Percentiles rank a stretch among this genome's conserved stretches.
Evolutionary conservation across 768 basidiomycete species (phyloP).

Genomic region (Nevesoporus exiguus): DNA sequence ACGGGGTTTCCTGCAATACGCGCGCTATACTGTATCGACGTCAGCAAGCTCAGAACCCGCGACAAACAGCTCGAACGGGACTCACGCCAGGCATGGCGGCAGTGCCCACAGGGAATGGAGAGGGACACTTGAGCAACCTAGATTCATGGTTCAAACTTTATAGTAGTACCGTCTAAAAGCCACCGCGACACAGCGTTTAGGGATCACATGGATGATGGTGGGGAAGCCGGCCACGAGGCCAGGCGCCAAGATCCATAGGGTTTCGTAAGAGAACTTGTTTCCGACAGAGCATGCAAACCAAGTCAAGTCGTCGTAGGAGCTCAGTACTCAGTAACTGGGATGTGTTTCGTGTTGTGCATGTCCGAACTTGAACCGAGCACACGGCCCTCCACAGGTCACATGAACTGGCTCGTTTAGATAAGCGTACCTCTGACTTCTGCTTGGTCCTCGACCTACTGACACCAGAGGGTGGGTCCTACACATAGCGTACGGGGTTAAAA

Average conservation of each 20-base stretch:
- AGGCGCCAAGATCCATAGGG: conserved; percentile 1
- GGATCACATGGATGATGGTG: conserved; percentile 6
- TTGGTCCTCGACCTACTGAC: too few relatives aligned
- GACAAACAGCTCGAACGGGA: neutral
- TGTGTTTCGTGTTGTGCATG: neutral
- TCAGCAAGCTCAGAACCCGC: neutral
- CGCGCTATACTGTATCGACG: conserved; percentile 44
- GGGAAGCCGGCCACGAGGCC: conserved; percentile 2
- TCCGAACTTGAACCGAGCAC: too few relatives aligned
- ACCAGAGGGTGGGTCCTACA: too few relatives aligned
- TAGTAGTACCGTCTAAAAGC: neutral
- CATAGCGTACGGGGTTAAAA: too few relatives aligned
- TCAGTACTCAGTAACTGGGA: neutral
- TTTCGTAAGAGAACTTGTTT: neutral
- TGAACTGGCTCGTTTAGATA: neutral
- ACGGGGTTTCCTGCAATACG: conserved; percentile 60
- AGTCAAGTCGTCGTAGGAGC: neutral
- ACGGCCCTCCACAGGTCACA: neutral
- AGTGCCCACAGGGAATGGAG: neutral
- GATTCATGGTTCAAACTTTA: conserved; percentile 9
- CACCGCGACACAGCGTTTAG: neutral
- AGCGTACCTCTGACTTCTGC: neutral
- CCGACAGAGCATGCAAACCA: neutral
- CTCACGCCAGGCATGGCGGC: conserved; percentile 27
- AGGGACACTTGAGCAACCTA: neutral